A percentile compares a stretch with the other conserved stretches of the same genome.
Conservation (phyloP, 2,329 filamentous ascomycete species). For the Colletotrichum endophyticum region DNA sequence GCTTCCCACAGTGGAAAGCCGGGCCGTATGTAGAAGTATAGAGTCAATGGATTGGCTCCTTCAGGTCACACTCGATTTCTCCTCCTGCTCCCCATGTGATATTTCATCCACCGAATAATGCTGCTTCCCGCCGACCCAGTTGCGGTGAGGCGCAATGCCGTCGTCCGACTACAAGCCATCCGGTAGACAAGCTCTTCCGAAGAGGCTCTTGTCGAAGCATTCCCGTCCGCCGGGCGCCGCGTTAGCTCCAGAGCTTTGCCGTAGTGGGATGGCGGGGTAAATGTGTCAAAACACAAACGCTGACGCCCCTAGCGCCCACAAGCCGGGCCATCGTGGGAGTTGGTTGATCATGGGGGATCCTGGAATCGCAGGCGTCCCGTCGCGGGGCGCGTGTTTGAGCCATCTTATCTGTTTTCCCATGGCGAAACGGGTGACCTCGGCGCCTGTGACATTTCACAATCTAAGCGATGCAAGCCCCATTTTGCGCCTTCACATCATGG, state of each 20-base stretch:
- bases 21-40: constrained; percentile 16
- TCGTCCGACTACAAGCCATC: background rate
- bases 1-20: constrained; percentile 4
- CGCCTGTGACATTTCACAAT: background rate
- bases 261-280: constrained; percentile 10
- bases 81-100: background rate
- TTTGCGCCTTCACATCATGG: background rate
- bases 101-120: too few relatives aligned
- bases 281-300: background rate
- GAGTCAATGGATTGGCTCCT: constrained; percentile 12
- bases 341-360: background rate
- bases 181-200: background rate
- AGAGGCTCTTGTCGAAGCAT: background rate
- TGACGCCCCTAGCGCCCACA: background rate
- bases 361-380: background rate
- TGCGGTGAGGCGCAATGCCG: background rate
- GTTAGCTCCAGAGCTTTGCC: background rate
- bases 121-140: background rate
- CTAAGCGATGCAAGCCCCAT: background rate
- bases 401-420: background rate
- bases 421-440: background rate
- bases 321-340: constrained; percentile 4
- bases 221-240: background rate
- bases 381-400: background rate
- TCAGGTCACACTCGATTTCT: background rate